Evolutionary conservation across 495 filamentous ascomycete species (phyloP).

Genomic region (Cryomyces antarcticus): DNA sequence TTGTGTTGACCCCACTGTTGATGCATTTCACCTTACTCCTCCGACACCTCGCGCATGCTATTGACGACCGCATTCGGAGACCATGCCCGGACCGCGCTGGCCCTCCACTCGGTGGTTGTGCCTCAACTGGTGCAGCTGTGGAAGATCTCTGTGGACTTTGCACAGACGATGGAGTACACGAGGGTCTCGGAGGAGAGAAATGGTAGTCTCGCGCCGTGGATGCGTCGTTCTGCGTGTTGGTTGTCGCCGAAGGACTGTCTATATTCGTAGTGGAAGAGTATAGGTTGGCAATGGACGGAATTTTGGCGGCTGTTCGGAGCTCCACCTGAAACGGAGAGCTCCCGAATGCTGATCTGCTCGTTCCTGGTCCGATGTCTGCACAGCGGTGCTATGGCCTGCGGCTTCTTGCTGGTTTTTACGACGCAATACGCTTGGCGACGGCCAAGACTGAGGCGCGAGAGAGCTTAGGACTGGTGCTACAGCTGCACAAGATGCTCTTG

Average conservation of each 20-base stretch:
- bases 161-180: background rate
- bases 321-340: background rate
- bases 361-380: too few species aligned
- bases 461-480: too few species aligned
- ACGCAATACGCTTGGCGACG: too few species aligned
- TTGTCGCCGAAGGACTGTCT: background rate
- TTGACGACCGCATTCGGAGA: slow-evolving; percentile 47
- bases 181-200: background rate
- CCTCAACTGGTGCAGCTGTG: background rate
- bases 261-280: background rate
- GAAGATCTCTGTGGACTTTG: background rate
- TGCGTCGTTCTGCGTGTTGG: background rate
- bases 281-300: background rate
- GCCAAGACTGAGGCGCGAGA: too few species aligned
- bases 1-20: slow-evolving; percentile 53
- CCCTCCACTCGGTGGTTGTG: background rate
- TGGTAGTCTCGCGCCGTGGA: background rate
- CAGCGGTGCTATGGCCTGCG: too few species aligned
- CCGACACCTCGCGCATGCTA: slow-evolving; percentile 59
- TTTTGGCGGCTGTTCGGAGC: background rate
- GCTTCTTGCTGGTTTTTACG: too few species aligned
- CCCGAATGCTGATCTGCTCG: too few species aligned
- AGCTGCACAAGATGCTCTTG: too few species aligned
- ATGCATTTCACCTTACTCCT: slow-evolving; percentile 72
- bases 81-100: background rate